A percentile compares a stretch with the other conserved stretches of the same genome.
These are phyloP conservation scores for Exophiala sideris DNA, from an alignment of 2,329 filamentous ascomycete genomes.

Conservation along the genomic window DNA sequence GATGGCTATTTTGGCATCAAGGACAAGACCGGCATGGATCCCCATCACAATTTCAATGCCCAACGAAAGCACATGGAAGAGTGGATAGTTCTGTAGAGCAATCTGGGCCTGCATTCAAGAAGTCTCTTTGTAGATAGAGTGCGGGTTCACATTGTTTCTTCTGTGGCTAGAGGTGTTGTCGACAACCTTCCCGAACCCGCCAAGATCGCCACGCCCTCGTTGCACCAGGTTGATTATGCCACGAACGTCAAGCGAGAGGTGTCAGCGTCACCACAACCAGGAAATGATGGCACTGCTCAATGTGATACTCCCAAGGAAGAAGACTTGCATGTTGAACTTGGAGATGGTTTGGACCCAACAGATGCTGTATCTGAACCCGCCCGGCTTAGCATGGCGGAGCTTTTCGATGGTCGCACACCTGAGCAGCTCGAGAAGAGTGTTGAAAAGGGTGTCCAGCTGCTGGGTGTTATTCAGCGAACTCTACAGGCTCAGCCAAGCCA, in stretches of 20 bases:
- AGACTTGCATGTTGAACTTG: not conserved
- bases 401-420: constrained; percentile 14
- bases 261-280: not conserved
- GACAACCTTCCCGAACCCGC: not conserved
- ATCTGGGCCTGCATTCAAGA: not conserved
- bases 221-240: not conserved
- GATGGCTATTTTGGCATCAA: not conserved
- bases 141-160: no score
- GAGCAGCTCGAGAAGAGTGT: constrained; percentile 34
- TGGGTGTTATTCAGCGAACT: constrained; percentile 34
- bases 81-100: not conserved
- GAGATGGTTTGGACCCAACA: not conserved
- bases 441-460: constrained; percentile 35
- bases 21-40: not conserved
- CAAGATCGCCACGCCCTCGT: not conserved
- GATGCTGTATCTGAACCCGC: not conserved
- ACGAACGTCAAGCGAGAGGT: not conserved
- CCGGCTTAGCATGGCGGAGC: constrained; percentile 11
- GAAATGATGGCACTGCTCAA: not conserved
- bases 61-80: not conserved
- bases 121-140: no score
- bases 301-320: not conserved
- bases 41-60: not conserved
- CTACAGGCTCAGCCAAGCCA: constrained; percentile 30
- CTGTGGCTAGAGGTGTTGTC: not conserved